A percentile compares a stretch with the other conserved stretches of the same genome.
phyloP scores from a whole-genome alignment of 2,329 filamentous ascomycete species.

The Plenodomus biglobosus region DNA sequence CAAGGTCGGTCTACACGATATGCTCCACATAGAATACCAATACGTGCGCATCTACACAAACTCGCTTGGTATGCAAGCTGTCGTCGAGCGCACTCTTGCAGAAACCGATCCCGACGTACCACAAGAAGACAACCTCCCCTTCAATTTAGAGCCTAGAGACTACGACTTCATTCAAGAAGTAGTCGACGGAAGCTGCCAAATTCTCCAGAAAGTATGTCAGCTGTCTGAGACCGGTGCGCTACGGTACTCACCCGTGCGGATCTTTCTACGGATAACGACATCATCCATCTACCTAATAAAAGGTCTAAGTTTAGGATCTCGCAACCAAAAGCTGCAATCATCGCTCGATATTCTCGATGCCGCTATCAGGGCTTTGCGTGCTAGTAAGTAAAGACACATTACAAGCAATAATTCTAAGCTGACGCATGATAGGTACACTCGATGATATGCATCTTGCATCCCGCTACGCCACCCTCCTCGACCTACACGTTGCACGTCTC shows the following conservation, averaged over 20 bases:
- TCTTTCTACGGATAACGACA: constrained; percentile 57
- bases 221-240: constrained; percentile 51
- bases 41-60: constrained; percentile 50
- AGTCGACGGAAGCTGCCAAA: constrained; percentile 56
- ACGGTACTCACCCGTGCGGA: constrained; percentile 56
- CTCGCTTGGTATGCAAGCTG: constrained; percentile 58
- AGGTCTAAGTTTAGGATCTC: constrained; percentile 53
- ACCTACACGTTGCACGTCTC: constrained; percentile 43
- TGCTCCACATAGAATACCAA: constrained; percentile 57
- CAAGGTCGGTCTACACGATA: constrained; percentile 48
- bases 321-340: constrained; percentile 53
- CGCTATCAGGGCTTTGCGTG: constrained; percentile 52
- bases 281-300: constrained; percentile 59
- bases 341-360: constrained; percentile 53
- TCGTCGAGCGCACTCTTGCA: constrained; percentile 57
- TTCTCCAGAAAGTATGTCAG: constrained; percentile 53
- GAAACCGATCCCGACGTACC: constrained; percentile 41
- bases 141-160: constrained; percentile 53
- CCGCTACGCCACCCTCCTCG: constrained; percentile 54
- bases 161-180: constrained; percentile 60
- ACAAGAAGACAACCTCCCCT: constrained; percentile 45
- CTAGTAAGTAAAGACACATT: constrained; percentile 29
- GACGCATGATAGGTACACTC: constrained; percentile 39
- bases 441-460: constrained; percentile 57
- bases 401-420: neutral